Percentiles rank a stretch among this genome's conserved stretches.
Evolutionary conservation across 179 eudicot species (phyloP).

Genomic region (Silene noctiflora): DNA sequence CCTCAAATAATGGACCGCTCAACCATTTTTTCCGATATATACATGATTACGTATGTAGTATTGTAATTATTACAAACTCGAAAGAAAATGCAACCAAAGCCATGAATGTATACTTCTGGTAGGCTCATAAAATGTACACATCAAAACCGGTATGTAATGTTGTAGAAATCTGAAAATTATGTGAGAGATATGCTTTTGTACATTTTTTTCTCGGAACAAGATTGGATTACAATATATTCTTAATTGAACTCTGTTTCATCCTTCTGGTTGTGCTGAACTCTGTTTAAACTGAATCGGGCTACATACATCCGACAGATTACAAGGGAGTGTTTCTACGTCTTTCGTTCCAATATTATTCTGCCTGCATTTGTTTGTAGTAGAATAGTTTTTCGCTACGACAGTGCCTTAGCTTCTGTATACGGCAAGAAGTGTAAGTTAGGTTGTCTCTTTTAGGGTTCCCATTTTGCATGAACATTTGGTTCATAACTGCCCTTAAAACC

Average conservation of each 20-base stretch:
- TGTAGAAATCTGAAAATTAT: neutral
- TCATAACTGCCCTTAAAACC: neutral
- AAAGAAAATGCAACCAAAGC: slow-evolving; percentile 8
- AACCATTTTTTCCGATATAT: neutral
- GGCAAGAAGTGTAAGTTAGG: slow-evolving; percentile 14
- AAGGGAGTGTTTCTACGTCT: neutral
- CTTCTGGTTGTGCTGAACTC: too few relatives aligned
- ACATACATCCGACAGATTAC: too few relatives aligned
- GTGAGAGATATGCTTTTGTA: slow-evolving; percentile 6
- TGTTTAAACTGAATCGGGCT: too few relatives aligned
- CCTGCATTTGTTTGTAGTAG: neutral
- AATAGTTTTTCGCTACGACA: slow-evolving; percentile 6
- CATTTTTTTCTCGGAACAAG: neutral
- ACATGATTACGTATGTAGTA: slow-evolving; percentile 1
- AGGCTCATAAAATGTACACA: slow-evolving; percentile 13
- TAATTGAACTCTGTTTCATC: too few relatives aligned
- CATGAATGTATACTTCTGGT: slow-evolving; percentile 16
- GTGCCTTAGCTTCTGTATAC: neutral
- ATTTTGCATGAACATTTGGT: slow-evolving; percentile 17
- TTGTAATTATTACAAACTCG: slow-evolving; percentile 18
- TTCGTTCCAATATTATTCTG: neutral
- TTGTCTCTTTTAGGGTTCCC: neutral
- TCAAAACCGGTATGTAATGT: neutral
- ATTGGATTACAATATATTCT: neutral
- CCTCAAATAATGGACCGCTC: neutral